Percentiles rank a stretch among this genome's conserved stretches.
phyloP scores from a whole-genome alignment of 139 green algal species.

The Ettlia oleoabundans region DNA sequence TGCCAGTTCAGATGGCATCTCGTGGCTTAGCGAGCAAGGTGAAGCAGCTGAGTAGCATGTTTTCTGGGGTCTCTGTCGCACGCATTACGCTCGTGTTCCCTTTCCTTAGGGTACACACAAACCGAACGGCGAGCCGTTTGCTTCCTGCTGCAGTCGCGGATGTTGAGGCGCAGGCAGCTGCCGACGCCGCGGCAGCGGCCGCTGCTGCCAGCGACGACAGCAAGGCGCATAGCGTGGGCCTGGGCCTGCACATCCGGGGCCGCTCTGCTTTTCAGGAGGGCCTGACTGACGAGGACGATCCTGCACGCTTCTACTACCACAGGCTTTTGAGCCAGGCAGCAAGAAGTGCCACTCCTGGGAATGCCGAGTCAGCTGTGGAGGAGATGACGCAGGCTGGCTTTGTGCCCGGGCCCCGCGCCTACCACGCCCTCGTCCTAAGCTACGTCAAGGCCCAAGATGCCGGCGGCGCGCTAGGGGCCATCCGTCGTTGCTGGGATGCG shows the following conservation, averaged over 20 bases:
- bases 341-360: constrained; percentile 4
- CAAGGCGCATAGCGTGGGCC: constrained; percentile 16
- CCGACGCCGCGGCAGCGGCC: constrained; percentile 3
- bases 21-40: constrained; percentile 13
- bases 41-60: too few relatives aligned
- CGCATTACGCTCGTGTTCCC: too few relatives aligned
- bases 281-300: constrained; percentile 15
- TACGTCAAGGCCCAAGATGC: constrained; percentile 21
- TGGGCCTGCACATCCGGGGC: constrained; percentile 29
- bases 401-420: constrained; percentile 44
- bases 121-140: too few relatives aligned
- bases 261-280: constrained; percentile 3
- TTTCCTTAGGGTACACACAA: too few relatives aligned
- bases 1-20: neutral
- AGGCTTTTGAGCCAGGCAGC: constrained; percentile 15
- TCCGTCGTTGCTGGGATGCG: constrained; percentile 30
- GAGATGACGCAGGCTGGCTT: constrained; percentile 38
- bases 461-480: constrained; percentile 34
- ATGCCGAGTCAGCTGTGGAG: constrained; percentile 36
- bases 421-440: constrained; percentile 49
- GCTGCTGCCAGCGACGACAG: constrained; percentile 8
- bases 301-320: constrained; percentile 22
- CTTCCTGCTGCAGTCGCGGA: neutral
- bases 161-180: neutral
- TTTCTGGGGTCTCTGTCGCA: too few relatives aligned